Percentiles rank a stretch among this genome's conserved stretches.
These are phyloP conservation scores for Fusarium haematococcum DNA, from an alignment of 2,329 filamentous ascomycete genomes.

Conservation along the genomic window DNA sequence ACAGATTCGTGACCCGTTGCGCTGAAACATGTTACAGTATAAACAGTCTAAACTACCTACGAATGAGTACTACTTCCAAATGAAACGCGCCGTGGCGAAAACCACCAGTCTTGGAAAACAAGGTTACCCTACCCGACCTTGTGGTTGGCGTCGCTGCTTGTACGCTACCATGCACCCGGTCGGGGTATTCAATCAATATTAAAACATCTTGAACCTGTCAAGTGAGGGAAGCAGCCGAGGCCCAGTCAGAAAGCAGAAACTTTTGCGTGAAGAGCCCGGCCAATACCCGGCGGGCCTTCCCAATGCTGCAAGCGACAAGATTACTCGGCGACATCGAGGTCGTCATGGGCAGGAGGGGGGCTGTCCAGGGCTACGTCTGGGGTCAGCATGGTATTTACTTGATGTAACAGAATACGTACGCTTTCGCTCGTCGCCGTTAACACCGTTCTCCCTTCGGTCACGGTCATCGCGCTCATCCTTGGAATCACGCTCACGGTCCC, in stretches of 20 bases:
- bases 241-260: conserved; percentile 37
- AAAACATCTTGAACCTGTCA: conserved; percentile 39
- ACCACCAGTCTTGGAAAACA: conserved; percentile 40
- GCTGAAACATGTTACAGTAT: conserved; percentile 39
- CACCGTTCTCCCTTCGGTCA: conserved; percentile 79
- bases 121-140: conserved; percentile 28
- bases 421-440: conserved; percentile 92
- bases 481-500: conserved; percentile 66
- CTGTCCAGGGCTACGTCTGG: conserved; percentile 72
- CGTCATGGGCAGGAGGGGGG: conserved; percentile 87
- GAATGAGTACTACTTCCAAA: conserved; percentile 45
- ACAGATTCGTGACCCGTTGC: conserved; percentile 35
- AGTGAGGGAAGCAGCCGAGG: conserved; percentile 37
- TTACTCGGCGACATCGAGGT: conserved; percentile 93
- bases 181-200: conserved; percentile 38
- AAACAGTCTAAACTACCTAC: conserved; percentile 46
- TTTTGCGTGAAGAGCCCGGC: conserved; percentile 37
- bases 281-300: conserved; percentile 19
- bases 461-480: conserved; percentile 78
- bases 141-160: conserved; percentile 29
- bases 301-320: conserved; percentile 10
- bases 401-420: conserved; percentile 62
- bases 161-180: conserved; percentile 40
- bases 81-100: conserved; percentile 39
- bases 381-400: conserved; percentile 34